Percentiles rank a stretch among this genome's conserved stretches.
Evolutionary conservation across 2,329 filamentous ascomycete genomes (phyloP).

Genomic region (Gremmenia infestans): DNA sequence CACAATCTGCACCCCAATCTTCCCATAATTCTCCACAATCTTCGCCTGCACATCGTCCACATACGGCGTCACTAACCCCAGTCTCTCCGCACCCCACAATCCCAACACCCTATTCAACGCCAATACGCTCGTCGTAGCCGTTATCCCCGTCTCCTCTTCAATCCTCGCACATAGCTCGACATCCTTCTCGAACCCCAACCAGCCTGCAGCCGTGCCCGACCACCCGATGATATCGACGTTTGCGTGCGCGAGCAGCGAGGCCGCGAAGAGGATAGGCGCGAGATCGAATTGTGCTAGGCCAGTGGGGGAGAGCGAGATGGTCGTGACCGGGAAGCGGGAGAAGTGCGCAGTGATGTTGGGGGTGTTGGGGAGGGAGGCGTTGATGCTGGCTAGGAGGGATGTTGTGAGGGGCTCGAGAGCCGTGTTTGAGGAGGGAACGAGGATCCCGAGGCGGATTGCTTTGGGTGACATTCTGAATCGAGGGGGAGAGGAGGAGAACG

Average conservation of each 20-base stretch:
- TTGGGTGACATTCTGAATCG: not conserved
- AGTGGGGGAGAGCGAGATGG: constrained; percentile 32
- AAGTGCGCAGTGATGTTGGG: constrained; percentile 39
- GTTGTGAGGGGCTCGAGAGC: constrained; percentile 39
- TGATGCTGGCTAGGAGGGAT: constrained; percentile 30
- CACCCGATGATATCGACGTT: constrained; percentile 36
- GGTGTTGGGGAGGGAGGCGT: constrained; percentile 23
- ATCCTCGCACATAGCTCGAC: constrained; percentile 36
- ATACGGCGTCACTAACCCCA: constrained; percentile 41
- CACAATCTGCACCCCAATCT: constrained; percentile 31
- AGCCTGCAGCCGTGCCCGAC: constrained; percentile 35
- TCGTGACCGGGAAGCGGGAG: constrained; percentile 38
- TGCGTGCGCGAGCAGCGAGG: constrained; percentile 34
- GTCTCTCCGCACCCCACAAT: constrained; percentile 23
- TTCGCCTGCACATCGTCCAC: constrained; percentile 35
- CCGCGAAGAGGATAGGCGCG: constrained; percentile 31
- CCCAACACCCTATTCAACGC: constrained; percentile 35
- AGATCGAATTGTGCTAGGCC: constrained; percentile 33
- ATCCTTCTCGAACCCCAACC: constrained; percentile 39
- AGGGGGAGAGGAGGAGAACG: not conserved
- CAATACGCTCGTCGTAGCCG: constrained; percentile 38
- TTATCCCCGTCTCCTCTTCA: constrained; percentile 33
- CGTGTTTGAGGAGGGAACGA: constrained; percentile 41
- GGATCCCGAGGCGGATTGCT: constrained; percentile 33
- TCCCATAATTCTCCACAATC: constrained; percentile 34